These are phyloP conservation scores for Teratosphaeria gauchensis DNA, from an alignment of 2,329 filamentous ascomycete genomes.

Conservation along the genomic window DNA sequence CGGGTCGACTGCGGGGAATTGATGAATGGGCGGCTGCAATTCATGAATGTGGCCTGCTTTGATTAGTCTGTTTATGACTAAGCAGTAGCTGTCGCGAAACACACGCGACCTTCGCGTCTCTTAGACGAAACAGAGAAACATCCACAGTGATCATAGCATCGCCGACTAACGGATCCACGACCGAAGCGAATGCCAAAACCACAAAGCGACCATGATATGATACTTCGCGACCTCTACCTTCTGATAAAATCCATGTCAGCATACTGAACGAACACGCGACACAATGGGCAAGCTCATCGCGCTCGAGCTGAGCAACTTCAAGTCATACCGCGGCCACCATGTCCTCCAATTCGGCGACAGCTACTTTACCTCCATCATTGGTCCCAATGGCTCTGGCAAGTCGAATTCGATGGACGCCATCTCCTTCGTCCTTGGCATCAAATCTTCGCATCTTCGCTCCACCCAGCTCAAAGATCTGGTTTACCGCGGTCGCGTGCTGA, in stretches of 20 bases:
- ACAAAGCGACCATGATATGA: background rate
- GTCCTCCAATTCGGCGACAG: conserved; percentile 90
- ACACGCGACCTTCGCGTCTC: background rate
- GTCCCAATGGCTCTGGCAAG: conserved; percentile 98
- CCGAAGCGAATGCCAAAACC: background rate
- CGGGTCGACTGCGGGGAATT: background rate
- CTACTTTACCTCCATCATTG: conserved; percentile 98
- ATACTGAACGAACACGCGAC: conserved; percentile 8
- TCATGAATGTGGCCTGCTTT: background rate
- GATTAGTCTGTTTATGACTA: background rate
- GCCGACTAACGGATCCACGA: background rate
- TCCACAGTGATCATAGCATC: background rate
- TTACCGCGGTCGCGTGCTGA: conserved; percentile 87
- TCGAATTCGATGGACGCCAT: conserved; percentile 99
- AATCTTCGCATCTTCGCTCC: conserved; percentile 94
- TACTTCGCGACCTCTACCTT: background rate
- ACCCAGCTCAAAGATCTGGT: conserved; percentile 89
- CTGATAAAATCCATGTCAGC: too few relatives aligned
- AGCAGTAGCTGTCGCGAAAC: background rate
- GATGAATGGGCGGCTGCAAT: background rate
- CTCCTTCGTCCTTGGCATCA: conserved; percentile 96
- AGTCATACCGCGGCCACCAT: conserved; percentile 98
- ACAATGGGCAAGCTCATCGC: conserved; percentile 93
- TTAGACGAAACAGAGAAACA: background rate
- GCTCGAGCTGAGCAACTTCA: conserved; percentile 96